Percentiles rank a stretch among this genome's conserved stretches.
Conservation (phyloP, 345 rosid species). For the Mangifera indica region DNA sequence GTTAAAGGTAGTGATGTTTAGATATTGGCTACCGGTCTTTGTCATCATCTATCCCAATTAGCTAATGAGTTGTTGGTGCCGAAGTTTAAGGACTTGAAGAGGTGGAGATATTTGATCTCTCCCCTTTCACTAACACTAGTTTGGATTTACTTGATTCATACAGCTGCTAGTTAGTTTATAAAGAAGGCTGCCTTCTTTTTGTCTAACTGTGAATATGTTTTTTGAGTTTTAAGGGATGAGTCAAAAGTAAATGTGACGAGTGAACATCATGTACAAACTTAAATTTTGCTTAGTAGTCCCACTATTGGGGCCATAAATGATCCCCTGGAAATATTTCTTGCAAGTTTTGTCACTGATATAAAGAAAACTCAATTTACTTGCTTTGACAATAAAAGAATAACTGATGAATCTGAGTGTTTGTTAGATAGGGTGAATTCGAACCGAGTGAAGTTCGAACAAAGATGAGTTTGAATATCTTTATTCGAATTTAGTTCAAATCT, state of each 20-base stretch:
- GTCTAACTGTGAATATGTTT: conserved; percentile 8
- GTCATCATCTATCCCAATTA: conserved; percentile 25
- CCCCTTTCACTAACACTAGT: not conserved
- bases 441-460: too few relatives aligned
- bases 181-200: not conserved
- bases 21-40: conserved; percentile 24
- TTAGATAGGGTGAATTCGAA: too few relatives aligned
- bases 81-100: not conserved
- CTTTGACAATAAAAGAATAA: too few relatives aligned
- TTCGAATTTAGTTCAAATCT: too few relatives aligned
- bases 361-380: too few relatives aligned
- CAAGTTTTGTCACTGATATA: too few relatives aligned
- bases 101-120: not conserved
- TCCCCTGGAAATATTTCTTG: too few relatives aligned
- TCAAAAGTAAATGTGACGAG: too few relatives aligned
- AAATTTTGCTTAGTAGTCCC: not conserved
- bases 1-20: too few relatives aligned
- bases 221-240: not conserved
- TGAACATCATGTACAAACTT: not conserved
- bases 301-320: not conserved
- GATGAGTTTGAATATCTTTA: too few relatives aligned
- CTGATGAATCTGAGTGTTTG: too few relatives aligned
- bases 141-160: not conserved
- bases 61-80: not conserved
- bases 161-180: not conserved